phyloP scores from a whole-genome alignment of 2,329 filamentous ascomycete genomes.

The Monosporascus sp. region DNA sequence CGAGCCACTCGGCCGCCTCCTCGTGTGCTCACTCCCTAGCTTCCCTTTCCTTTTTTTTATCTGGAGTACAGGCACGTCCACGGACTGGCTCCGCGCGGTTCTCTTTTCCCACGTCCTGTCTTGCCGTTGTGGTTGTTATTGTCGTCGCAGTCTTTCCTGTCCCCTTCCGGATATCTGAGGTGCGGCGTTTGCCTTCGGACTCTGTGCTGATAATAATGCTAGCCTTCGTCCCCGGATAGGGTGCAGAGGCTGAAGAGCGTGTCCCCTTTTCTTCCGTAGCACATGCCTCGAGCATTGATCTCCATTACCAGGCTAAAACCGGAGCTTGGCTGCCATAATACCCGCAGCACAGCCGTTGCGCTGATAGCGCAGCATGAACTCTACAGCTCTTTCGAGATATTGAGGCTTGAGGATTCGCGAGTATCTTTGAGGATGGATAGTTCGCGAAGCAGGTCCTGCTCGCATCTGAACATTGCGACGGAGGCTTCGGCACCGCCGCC shows the following conservation, averaged over 20 bases:
- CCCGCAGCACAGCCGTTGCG: background rate
- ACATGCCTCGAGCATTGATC: constrained; percentile 2
- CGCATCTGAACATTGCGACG: background rate
- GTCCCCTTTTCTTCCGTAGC: background rate
- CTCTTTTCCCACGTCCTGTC: background rate
- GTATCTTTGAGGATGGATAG: constrained; percentile 1
- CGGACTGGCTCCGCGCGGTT: constrained; percentile 4
- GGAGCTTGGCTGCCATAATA: background rate
- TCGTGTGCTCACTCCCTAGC: constrained; percentile 4
- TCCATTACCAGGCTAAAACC: constrained; percentile 4
- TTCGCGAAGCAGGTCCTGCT: background rate
- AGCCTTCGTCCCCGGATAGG: no score
- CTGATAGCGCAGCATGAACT: constrained; percentile 7
- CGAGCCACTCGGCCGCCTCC: constrained; percentile 8
- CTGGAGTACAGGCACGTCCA: constrained; percentile 4
- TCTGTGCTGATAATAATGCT: no score
- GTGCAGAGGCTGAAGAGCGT: background rate
- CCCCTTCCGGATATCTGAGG: background rate
- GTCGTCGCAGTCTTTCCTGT: background rate
- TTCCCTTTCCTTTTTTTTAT: constrained; percentile 5
- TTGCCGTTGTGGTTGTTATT: background rate
- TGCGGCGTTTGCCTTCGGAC: no score
- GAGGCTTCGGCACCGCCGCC: constrained; percentile 6
- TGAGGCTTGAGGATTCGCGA: constrained; percentile 5
- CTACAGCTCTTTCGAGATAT: constrained; percentile 3